These are phyloP conservation scores for Colletotrichum viniferum DNA, from an alignment of 2,329 filamentous ascomycete species.

Conservation along the genomic window DNA sequence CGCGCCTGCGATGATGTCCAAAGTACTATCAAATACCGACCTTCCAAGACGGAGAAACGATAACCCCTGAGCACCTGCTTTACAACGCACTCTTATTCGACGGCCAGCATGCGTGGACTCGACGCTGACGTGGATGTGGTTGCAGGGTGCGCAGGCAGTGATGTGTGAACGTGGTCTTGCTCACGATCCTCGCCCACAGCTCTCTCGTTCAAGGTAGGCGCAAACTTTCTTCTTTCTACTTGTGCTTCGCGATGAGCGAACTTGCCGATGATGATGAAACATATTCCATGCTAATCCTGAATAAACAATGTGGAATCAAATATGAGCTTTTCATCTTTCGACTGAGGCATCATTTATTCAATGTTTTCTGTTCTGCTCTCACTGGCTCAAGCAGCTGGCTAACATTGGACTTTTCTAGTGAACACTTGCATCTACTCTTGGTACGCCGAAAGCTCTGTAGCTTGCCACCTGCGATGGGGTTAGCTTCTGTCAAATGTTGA, in stretches of 20 bases:
- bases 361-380: conserved; percentile 28
- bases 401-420: conserved; percentile 20
- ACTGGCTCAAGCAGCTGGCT: conserved; percentile 23
- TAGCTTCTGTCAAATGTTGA: conserved; percentile 23
- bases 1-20: conserved; percentile 40
- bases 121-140: not conserved
- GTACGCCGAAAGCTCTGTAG: conserved; percentile 56
- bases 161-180: not conserved
- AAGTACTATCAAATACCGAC: conserved; percentile 54
- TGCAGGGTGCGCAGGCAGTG: not conserved
- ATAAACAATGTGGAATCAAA: conserved; percentile 67
- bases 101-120: not conserved
- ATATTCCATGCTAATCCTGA: conserved; percentile 83
- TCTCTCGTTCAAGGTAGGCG: conserved; percentile 28
- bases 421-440: conserved; percentile 33
- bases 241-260: not conserved
- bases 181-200: not conserved
- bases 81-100: not conserved
- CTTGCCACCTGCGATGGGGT: conserved; percentile 52
- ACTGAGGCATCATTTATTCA: conserved; percentile 56
- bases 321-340: conserved; percentile 86
- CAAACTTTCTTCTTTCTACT: conserved; percentile 23
- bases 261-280: conserved; percentile 66
- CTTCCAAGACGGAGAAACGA: conserved; percentile 40
- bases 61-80: conserved; percentile 28